A percentile compares a stretch with the other conserved stretches of the same genome.
phyloP scores from a whole-genome alignment of 805 yeast genomes.

The Saccharomycopsis microspora region DNA sequence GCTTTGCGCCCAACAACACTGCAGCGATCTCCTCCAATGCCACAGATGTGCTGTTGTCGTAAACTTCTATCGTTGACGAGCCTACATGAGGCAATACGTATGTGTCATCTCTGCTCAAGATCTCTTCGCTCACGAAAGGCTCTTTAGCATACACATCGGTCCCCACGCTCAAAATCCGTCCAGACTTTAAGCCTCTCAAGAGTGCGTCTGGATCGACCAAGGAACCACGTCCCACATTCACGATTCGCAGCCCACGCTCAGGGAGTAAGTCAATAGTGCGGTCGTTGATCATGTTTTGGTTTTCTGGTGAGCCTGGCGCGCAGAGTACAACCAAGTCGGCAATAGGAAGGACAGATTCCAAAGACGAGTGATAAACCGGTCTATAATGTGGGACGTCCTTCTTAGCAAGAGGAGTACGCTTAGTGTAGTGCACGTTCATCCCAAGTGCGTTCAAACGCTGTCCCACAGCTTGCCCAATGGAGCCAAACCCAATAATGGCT shows the following conservation, averaged over 20 bases:
- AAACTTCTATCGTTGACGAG: constrained; percentile 39
- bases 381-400: constrained; percentile 19
- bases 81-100: constrained; percentile 54
- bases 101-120: constrained; percentile 29
- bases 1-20: not conserved
- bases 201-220: constrained; percentile 58
- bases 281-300: constrained; percentile 35
- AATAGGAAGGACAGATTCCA: constrained; percentile 25
- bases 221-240: constrained; percentile 83
- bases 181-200: constrained; percentile 42
- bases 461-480: constrained; percentile 47
- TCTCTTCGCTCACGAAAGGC: constrained; percentile 28
- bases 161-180: constrained; percentile 59
- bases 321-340: constrained; percentile 45
- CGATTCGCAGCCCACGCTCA: constrained; percentile 30
- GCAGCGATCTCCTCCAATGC: constrained; percentile 33
- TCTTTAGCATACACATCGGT: constrained; percentile 57
- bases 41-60: constrained; percentile 30
- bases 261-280: constrained; percentile 27
- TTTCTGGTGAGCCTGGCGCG: constrained; percentile 44
- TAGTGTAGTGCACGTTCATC: constrained; percentile 47
- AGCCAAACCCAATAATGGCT: constrained; percentile 50
- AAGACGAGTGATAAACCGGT: constrained; percentile 21
- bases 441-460: constrained; percentile 38
- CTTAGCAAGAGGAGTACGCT: constrained; percentile 29